A percentile compares a stretch with the other conserved stretches of the same genome.
These are phyloP conservation scores for Lodderomyces elongisporus DNA, from an alignment of 1,139 yeast genomes.

Conservation along the genomic window DNA sequence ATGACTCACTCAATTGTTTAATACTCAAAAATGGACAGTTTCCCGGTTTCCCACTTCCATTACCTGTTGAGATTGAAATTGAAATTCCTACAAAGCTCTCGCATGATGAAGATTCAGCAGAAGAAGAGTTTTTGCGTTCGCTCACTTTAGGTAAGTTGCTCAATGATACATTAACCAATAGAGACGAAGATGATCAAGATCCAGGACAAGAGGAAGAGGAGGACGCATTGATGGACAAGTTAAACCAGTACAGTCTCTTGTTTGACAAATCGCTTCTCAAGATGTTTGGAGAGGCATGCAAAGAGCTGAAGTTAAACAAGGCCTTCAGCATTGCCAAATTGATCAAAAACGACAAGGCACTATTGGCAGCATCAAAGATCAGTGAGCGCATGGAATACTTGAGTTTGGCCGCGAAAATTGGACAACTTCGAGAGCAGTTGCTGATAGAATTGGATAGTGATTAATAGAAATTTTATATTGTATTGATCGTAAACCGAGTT, in stretches of 20 bases:
- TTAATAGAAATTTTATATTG: conserved; percentile 5
- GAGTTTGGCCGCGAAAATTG: conserved; percentile 62
- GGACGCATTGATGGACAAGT: conserved; percentile 42
- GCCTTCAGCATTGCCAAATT: conserved; percentile 68
- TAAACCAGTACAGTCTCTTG: conserved; percentile 45
- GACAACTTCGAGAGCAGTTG: conserved; percentile 54
- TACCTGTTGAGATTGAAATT: conserved; percentile 74
- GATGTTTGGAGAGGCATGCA: conserved; percentile 73
- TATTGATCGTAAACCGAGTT: too few species aligned
- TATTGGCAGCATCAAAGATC: conserved; percentile 78
- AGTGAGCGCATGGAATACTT: conserved; percentile 73
- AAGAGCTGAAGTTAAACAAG: conserved; percentile 57
- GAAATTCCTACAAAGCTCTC: conserved; percentile 50
- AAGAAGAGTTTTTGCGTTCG: conserved; percentile 41
- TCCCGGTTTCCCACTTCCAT: conserved; percentile 73
- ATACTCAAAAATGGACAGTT: conserved; percentile 53
- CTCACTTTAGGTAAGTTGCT: conserved; percentile 47
- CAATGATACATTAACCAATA: conserved; percentile 34
- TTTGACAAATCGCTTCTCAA: conserved; percentile 74
- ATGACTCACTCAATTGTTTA: conserved; percentile 66
- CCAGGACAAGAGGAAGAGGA: conserved; percentile 14
- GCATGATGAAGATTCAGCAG: conserved; percentile 24
- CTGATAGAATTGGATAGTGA: conserved; percentile 28
- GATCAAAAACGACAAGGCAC: conserved; percentile 70
- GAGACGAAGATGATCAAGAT: conserved; percentile 26